Evolutionary conservation across 257 asterid genomes (phyloP).

Genomic region (Catharanthus roseus): DNA sequence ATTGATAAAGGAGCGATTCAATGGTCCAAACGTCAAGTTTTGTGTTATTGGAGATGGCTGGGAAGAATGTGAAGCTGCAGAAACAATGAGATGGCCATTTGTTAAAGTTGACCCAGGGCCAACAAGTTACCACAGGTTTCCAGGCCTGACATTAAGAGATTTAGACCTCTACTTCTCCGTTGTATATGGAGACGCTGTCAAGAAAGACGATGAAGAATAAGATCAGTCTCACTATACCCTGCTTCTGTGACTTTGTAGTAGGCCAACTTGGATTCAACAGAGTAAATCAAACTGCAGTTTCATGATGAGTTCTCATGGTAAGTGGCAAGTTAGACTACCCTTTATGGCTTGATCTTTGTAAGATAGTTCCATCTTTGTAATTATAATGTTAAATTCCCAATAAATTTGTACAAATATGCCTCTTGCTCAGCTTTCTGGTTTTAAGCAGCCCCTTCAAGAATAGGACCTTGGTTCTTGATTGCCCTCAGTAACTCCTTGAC

Average conservation of each 20-base stretch:
- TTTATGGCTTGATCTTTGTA: background rate
- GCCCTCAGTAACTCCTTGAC: background rate
- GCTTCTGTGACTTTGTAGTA: background rate
- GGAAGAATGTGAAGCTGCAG: conserved; percentile 96
- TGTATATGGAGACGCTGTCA: conserved; percentile 49
- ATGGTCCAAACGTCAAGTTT: conserved; percentile 53
- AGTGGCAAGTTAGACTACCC: background rate
- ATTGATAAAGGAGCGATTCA: conserved; percentile 71
- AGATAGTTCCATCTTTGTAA: background rate
- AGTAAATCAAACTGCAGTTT: background rate
- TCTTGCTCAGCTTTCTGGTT: too few relatives aligned
- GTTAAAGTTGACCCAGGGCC: conserved; percentile 66
- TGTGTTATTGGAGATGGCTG: conserved; percentile 87
- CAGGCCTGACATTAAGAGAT: conserved; percentile 73
- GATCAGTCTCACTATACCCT: background rate
- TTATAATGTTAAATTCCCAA: background rate
- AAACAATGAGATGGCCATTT: conserved; percentile 85
- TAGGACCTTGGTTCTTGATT: background rate
- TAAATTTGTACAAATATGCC: too few relatives aligned
- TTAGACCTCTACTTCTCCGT: conserved; percentile 58
- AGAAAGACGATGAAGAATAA: conserved; percentile 23
- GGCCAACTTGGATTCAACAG: background rate
- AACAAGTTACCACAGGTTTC: conserved; percentile 59
- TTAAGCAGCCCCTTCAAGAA: background rate
- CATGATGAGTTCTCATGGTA: background rate